Evolutionary conservation across 2,329 filamentous ascomycete species (phyloP), one percentile per base, ranked within the genome.

Genomic region (Sporothrix dimorphospora): DNA sequence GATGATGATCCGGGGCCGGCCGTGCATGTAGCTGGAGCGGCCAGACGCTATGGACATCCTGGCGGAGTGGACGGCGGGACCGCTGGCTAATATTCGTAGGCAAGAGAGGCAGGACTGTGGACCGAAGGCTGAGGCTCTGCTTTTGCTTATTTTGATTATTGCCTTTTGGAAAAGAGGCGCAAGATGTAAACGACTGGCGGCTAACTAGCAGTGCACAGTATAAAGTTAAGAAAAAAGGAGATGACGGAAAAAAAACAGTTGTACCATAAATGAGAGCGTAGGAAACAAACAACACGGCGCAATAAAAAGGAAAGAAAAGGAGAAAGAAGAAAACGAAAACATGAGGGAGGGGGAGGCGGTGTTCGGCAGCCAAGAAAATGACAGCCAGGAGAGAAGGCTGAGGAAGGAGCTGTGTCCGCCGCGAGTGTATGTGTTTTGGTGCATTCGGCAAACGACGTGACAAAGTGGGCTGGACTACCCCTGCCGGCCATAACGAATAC

Each of bases 301-400:
- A 61, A 51, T 27, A 5, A 27, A 53, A 71, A 21, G n/a, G 19
- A 65, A n/a, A 24, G 27, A 65, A 53, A 49, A 69, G 34, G 38
- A 69, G 34, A 65, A 21, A 51, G 40, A 65, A 66, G 53, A 47
- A 70, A 57, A 61, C 38, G 47, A 38, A 42, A 69, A 53, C 59
- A 34, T 11, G 9, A n/a, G 11, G 49, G 21, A 70, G 38, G 5
- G 1, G 8, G 38, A 30, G 24, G 12, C 12, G 12, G 6, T 12
- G 24, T 27, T 24, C 27, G 4, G 51, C 24, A 30, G 53, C 53
- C 14, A 57, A 34, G 53, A 57, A 57, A 57, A 34, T 9, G 53
- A 34, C 14, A 19, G n/a, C 5, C 14, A 2, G 49, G n/a, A 53
- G 49, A 24, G 49, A 53, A 53, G 49, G n/a, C 49, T 24, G 49